Conservation (phyloP, 768 basidiomycete species). For the Boletus rubropictus region DNA sequence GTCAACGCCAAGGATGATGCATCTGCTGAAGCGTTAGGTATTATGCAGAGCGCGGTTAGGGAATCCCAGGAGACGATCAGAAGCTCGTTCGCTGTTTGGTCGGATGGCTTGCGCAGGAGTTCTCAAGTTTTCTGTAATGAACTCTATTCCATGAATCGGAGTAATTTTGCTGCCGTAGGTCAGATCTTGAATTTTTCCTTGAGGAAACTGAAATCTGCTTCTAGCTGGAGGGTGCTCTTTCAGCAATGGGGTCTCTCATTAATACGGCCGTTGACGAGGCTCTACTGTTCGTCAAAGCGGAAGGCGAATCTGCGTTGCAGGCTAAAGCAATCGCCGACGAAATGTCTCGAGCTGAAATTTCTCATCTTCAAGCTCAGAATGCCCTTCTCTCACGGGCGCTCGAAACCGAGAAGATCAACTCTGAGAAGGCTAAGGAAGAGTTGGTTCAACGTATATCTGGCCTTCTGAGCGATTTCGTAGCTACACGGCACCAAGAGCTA, state of each 20-base stretch:
- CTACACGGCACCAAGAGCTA: conserved; percentile 61
- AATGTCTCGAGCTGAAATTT: conserved; percentile 48
- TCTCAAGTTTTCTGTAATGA: conserved; percentile 45
- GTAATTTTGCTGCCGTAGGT: conserved; percentile 43
- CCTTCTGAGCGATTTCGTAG: conserved; percentile 65
- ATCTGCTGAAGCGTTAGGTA: conserved; percentile 47
- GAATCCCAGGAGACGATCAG: conserved; percentile 51
- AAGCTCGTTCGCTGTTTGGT: conserved; percentile 50
- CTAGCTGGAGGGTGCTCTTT: conserved; percentile 54
- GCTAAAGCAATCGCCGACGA: conserved; percentile 44
- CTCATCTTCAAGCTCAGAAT: conserved; percentile 67
- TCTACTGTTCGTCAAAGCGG: conserved; percentile 48
- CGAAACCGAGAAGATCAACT: conserved; percentile 58
- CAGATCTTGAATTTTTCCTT: not conserved
- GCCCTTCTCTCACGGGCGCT: conserved; percentile 53
- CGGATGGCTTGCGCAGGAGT: conserved; percentile 42
- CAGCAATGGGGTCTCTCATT: conserved; percentile 51
- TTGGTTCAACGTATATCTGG: conserved; percentile 69
- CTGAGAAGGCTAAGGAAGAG: conserved; percentile 65
- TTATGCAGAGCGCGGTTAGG: conserved; percentile 44
- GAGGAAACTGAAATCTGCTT: conserved; percentile 3
- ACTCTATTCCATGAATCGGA: conserved; percentile 38
- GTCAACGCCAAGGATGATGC: conserved; percentile 53
- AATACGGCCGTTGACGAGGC: conserved; percentile 57
- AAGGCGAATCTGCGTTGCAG: conserved; percentile 47